Evolutionary conservation across 805 yeast genomes (phyloP), one percentile per base, ranked within the genome.

Genomic region (Candida nemodendra): DNA sequence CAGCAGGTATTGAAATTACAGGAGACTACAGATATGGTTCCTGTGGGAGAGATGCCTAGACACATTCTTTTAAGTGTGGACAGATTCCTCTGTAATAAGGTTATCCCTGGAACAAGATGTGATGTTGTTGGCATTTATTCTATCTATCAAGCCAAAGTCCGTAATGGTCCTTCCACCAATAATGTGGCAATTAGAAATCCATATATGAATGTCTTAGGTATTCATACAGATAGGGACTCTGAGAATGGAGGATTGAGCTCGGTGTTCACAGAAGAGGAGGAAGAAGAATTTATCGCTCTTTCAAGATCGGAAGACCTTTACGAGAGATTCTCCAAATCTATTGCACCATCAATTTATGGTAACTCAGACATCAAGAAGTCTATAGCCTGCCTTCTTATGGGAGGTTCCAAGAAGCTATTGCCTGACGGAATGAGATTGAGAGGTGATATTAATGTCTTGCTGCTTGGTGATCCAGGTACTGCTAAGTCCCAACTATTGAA

Each of bases 1-100:
- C 98, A 95, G 60, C 99, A 93, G 64, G 80, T 84, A 21, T 72
- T 93, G 54, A 93, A 93, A 61, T 71, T 93, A 39, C 99, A 93
- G 62, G 99, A 93, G 61, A 74, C 93, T n/a, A 97, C 98, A 9
- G 99, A 93, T 61, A 86, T 86, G 82, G 97, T 93, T 2, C 99
- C 99, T 1, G 95, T 93, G 19, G 99, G 99, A 50, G 99, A 93
- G 66, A 83, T 93, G 88, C 99, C 99, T 7, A 78, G 99, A 51
- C 95, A 93, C 55, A 82, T 93, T 27, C 57, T 87, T 41, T 71
- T 93, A 47, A 84, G 93, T 29, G 87, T 88, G 23, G 98, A 93
- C 61, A 75, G 99, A 44, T 86, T 85, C 52, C 68, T 93, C 57
- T 84, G 96, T 18, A 93, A 93, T 65, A 79, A 76, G 46, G 89